Evolutionary conservation across 805 yeast species (phyloP), one percentile per base, ranked within the genome.

Genomic region (Wickerhamiella sorbophila): DNA sequence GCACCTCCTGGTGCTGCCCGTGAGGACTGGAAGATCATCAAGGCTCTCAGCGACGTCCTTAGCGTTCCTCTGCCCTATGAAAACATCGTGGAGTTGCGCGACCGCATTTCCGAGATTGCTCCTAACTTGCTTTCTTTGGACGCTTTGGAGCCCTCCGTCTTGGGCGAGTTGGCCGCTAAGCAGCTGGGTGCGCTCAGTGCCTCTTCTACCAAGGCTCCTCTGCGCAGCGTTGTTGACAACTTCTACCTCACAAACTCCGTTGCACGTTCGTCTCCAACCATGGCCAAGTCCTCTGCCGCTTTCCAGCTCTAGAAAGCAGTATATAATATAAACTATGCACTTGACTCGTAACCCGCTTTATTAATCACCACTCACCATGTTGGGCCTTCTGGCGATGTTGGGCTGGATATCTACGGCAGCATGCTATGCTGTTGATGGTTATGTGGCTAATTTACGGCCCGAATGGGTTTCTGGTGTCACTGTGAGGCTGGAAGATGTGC

Each of bases 1-100:
- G 81, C 78, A 48, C 79, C 91, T 5, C 94, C 94, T 37, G 94
- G 91, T 22, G 80, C 72, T 38, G 91, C 94, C 36, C 78, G 94
- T 60, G 94, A 83, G 62, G 94, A 84, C 64, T 83, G 94, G 94
- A 78, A 78, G 65, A 79, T 83, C 48, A 60, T 84, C 52, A 75
- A 87, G 63, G 94, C 94, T 2, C 69, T 81, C 45, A 74, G 83
- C 43, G 94, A 84, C 61, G 81, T 79, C 59, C 63, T 84, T 49
- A 77, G 75, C 40, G 72, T 70, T 31, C 65, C 79, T 1, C 70
- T 83, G 53, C 87, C 87, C 27, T 83, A 84, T 58, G 88, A 83
- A 58, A 85, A 78, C 58, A 58, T 72, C 33, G 70, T 72, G 52
- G 71, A 78, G 45, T 64, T 83, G 41, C 78, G 87, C 61, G 64